Evolutionary conservation across 768 basidiomycete species (phyloP).

Genomic region (Boletus fagicola): DNA sequence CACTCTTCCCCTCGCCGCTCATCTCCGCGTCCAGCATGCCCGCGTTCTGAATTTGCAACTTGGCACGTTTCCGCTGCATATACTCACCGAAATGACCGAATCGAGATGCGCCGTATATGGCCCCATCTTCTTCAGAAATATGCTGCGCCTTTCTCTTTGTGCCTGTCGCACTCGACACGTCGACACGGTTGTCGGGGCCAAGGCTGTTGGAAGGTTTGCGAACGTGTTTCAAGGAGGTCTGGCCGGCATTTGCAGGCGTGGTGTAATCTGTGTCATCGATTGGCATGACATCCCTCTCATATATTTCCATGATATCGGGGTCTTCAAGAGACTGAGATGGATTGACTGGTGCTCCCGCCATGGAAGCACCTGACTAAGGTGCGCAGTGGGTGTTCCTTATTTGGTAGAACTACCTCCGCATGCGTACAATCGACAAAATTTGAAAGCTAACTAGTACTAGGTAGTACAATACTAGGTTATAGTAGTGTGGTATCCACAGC

Average conservation of each 20-base stretch:
- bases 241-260: constrained; percentile 23
- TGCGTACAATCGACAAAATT: too few relatives aligned
- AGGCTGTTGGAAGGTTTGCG: constrained; percentile 31
- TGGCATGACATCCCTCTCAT: constrained; percentile 8
- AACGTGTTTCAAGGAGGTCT: constrained; percentile 37
- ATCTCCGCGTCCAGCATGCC: constrained; percentile 34
- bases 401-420: background rate
- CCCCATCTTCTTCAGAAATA: constrained; percentile 34
- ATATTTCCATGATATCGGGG: constrained; percentile 35
- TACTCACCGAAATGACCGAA: constrained; percentile 89
- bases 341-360: background rate
- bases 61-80: constrained; percentile 87
- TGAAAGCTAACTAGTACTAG: background rate
- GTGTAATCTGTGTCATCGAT: constrained; percentile 15
- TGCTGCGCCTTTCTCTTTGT: constrained; percentile 21
- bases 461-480: constrained; percentile 8
- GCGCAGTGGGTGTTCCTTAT: background rate
- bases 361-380: constrained; percentile 9
- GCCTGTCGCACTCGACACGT: constrained; percentile 2
- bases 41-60: constrained; percentile 79
- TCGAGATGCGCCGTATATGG: constrained; percentile 69
- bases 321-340: constrained; percentile 5
- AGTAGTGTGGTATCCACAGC: background rate
- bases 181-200: background rate
- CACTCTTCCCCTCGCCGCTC: constrained; percentile 30